Percentiles rank a stretch among this genome's conserved stretches.
These are phyloP conservation scores for Tothia fuscella DNA, from an alignment of 2,329 filamentous ascomycete genomes.

Conservation along the genomic window DNA sequence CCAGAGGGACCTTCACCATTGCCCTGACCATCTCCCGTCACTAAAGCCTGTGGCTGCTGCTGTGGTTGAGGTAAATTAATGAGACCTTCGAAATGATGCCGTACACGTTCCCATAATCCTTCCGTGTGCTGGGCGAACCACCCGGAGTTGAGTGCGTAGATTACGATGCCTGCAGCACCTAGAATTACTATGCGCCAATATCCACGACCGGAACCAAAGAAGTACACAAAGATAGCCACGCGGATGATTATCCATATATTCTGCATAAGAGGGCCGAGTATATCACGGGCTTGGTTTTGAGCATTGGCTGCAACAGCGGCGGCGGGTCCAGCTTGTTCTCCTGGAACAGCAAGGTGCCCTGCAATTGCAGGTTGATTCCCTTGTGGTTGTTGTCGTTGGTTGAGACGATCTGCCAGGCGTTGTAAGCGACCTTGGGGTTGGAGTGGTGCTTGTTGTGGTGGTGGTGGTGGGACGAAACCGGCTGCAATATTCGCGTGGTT, in stretches of 20 bases:
- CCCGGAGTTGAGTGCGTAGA: conserved; percentile 31
- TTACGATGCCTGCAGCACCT: conserved; percentile 25
- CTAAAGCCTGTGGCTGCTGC: too few relatives aligned
- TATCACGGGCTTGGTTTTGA: conserved; percentile 18
- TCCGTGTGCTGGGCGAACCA: conserved; percentile 27
- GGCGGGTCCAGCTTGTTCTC: conserved; percentile 5
- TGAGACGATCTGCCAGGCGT: neutral
- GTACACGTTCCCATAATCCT: conserved; percentile 19
- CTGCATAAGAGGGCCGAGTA: conserved; percentile 29
- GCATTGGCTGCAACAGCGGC: neutral
- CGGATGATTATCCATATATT: conserved; percentile 48
- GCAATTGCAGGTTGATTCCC: neutral
- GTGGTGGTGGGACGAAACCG: too few relatives aligned
- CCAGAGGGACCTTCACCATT: neutral
- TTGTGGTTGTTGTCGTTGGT: conserved; percentile 13
- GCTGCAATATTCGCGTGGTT: neutral
- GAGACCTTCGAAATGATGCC: conserved; percentile 34
- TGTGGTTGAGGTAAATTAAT: conserved; percentile 16
- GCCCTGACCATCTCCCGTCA: too few relatives aligned
- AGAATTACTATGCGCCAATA: conserved; percentile 32
- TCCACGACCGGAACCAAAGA: conserved; percentile 36
- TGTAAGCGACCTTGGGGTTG: conserved; percentile 2
- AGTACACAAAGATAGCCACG: conserved; percentile 46
- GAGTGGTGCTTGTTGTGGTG: neutral
- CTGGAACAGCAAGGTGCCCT: neutral